phyloP scores from a whole-genome alignment of 805 yeast genomes.

The Cyberlindnera samutprakarnensis region DNA sequence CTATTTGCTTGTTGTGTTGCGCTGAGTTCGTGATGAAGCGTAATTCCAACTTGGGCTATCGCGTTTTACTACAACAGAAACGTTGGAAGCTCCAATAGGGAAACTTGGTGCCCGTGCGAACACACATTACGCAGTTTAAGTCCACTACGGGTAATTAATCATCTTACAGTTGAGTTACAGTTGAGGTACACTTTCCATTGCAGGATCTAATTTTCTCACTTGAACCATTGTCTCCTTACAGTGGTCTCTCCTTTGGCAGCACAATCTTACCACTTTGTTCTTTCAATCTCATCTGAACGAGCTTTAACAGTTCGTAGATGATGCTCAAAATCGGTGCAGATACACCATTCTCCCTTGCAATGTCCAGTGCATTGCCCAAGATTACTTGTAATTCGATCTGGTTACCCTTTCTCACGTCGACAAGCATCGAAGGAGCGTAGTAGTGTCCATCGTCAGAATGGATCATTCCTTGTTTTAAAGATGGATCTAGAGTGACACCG shows the following conservation, averaged over 20 bases:
- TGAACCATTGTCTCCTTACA: too few relatives aligned
- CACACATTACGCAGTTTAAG: too few relatives aligned
- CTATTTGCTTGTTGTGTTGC: too few relatives aligned
- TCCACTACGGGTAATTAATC: too few relatives aligned
- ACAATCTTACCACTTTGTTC: conserved; percentile 43
- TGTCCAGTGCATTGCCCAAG: conserved; percentile 52
- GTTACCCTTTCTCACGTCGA: conserved; percentile 57
- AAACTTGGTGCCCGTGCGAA: too few relatives aligned
- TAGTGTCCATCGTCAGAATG: conserved; percentile 52
- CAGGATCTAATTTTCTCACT: too few relatives aligned
- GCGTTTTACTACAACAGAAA: too few relatives aligned
- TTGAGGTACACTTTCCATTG: too few relatives aligned
- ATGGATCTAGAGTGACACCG: conserved; percentile 46
- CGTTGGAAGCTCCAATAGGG: too few relatives aligned
- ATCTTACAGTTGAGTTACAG: too few relatives aligned
- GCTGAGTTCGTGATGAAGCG: too few relatives aligned
- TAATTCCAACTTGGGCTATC: too few relatives aligned
- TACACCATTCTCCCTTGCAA: conserved; percentile 41
- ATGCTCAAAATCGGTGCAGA: conserved; percentile 52
- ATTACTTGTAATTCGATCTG: conserved; percentile 68
- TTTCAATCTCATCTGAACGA: conserved; percentile 54
- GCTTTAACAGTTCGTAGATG: conserved; percentile 50
- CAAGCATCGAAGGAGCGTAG: conserved; percentile 68
- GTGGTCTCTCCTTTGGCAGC: conserved; percentile 38
- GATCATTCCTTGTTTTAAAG: conserved; percentile 40